A percentile compares a stretch with the other conserved stretches of the same genome.
Conservation (phyloP, 129 eudicot genomes). For the Arctium minus region DNA sequence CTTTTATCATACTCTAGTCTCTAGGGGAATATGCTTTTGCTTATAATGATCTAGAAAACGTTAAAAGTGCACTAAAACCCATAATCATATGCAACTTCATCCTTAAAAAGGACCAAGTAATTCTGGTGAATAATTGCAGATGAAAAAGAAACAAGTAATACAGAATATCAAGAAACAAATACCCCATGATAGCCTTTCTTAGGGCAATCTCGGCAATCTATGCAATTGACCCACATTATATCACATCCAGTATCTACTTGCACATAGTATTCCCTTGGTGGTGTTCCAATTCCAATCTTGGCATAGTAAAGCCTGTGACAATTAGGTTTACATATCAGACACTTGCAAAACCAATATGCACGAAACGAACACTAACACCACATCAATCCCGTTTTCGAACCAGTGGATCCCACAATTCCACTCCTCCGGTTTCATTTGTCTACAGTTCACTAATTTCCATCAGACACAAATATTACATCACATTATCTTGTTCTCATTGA, state of each 20-base stretch:
- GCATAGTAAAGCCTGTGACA: slow-evolving; percentile 78
- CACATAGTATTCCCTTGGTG: slow-evolving; percentile 66
- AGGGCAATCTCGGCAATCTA: slow-evolving; percentile 67
- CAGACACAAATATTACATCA: background rate
- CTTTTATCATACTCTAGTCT: background rate
- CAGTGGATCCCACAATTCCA: background rate
- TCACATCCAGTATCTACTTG: slow-evolving; percentile 95
- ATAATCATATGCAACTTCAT: background rate
- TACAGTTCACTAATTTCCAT: background rate
- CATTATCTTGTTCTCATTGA: background rate
- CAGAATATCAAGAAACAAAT: slow-evolving; percentile 13
- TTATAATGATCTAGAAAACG: background rate
- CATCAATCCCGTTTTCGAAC: background rate
- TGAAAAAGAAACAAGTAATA: background rate
- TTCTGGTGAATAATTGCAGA: background rate
- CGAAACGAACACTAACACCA: background rate
- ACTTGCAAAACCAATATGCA: background rate
- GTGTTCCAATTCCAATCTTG: slow-evolving; percentile 80
- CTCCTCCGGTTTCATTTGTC: background rate
- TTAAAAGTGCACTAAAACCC: background rate
- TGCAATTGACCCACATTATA: slow-evolving; percentile 87
- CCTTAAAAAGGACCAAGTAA: background rate
- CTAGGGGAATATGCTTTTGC: background rate
- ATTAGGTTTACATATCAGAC: background rate
- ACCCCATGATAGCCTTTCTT: slow-evolving; percentile 77